phyloP scores from a whole-genome alignment of 2,329 filamentous ascomycete species.

The Escovopsis sp. region DNA sequence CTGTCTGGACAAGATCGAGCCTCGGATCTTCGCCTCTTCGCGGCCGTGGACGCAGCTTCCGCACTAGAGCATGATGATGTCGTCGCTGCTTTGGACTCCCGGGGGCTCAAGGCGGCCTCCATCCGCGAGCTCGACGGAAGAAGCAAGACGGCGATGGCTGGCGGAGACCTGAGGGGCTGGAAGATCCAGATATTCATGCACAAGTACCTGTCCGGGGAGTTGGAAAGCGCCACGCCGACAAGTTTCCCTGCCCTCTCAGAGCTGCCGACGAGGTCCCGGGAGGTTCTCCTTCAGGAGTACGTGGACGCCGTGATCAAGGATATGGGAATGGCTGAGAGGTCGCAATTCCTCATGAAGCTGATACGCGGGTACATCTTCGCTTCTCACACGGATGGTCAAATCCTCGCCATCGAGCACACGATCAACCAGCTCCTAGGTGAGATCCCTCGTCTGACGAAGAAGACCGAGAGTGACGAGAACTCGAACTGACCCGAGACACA shows the following conservation, averaged over 20 bases:
- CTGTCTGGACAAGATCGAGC: constrained; percentile 10
- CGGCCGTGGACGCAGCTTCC: constrained; percentile 19
- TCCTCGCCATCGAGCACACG: constrained; percentile 29
- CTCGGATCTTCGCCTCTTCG: constrained; percentile 16
- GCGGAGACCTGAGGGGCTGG: constrained; percentile 28
- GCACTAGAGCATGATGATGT: constrained; percentile 6
- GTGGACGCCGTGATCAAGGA: constrained; percentile 18
- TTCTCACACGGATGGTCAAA: constrained; percentile 23
- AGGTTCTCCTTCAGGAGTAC: constrained; percentile 19
- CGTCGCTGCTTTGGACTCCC: constrained; percentile 9
- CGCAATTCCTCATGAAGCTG: constrained; percentile 26
- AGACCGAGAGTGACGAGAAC: too few relatives aligned
- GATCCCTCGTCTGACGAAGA: constrained; percentile 1
- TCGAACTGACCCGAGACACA: constrained; percentile 9
- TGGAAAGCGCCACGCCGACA: constrained; percentile 20
- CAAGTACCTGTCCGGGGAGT: constrained; percentile 18
- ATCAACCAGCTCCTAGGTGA: constrained; percentile 25
- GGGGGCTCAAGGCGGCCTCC: constrained; percentile 15
- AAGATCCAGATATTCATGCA: constrained; percentile 29
- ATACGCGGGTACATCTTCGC: constrained; percentile 17
- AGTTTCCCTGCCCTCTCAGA: constrained; percentile 15
- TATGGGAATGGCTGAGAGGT: constrained; percentile 17
- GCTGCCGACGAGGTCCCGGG: constrained; percentile 15
- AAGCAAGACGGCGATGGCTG: constrained; percentile 18
- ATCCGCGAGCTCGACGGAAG: constrained; percentile 22